A percentile compares a stretch with the other conserved stretches of the same genome.
phyloP scores from a whole-genome alignment of 345 rosid species.

The Sonneratia caseolaris region DNA sequence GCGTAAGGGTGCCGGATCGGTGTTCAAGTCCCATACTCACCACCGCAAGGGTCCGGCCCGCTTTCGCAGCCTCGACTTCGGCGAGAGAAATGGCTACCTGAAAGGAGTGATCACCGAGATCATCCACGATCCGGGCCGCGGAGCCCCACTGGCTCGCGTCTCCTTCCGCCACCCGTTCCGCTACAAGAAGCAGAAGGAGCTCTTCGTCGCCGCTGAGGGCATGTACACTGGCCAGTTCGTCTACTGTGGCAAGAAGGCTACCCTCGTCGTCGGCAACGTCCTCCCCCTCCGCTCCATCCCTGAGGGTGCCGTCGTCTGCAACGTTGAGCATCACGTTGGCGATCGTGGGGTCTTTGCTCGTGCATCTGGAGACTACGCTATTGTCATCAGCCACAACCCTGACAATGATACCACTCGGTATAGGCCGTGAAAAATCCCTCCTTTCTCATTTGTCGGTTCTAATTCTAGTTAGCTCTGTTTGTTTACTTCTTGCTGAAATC shows the following conservation, averaged over 20 bases:
- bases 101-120: conserved; percentile 36
- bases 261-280: conserved; percentile 44
- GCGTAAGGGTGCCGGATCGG: conserved; percentile 48
- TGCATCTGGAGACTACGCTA: conserved; percentile 34
- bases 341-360: conserved; percentile 41
- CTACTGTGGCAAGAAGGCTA: conserved; percentile 33
- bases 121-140: conserved; percentile 43
- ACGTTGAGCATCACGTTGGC: conserved; percentile 43
- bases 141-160: conserved; percentile 27
- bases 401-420: conserved; percentile 42
- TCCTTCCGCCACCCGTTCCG: conserved; percentile 2
- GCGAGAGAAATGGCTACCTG: conserved; percentile 42
- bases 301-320: conserved; percentile 42
- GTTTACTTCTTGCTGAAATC: neutral
- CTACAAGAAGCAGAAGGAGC: conserved; percentile 1
- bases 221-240: neutral
- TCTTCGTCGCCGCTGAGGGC: neutral
- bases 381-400: conserved; percentile 40
- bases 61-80: conserved; percentile 39
- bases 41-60: conserved; percentile 44
- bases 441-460: neutral
- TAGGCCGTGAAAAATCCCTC: neutral
- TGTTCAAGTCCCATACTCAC: conserved; percentile 46
- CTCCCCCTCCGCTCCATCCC: conserved; percentile 38
- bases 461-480: neutral